Evolutionary conservation across 352 stramenopile genomes (phyloP).

Genomic region (Phytophthora capsici): DNA sequence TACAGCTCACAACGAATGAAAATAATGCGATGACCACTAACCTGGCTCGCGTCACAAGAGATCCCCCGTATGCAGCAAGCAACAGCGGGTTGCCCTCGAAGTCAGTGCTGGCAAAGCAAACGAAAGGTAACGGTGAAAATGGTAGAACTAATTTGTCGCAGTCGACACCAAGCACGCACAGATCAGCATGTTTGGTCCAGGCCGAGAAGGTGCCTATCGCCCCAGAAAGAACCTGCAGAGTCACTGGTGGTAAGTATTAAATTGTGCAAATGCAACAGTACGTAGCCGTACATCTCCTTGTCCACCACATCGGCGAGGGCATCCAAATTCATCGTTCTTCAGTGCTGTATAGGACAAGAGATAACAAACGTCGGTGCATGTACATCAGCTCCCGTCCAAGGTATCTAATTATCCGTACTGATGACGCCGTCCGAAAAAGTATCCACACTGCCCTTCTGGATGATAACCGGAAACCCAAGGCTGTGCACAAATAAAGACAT

Average conservation of each 20-base stretch:
- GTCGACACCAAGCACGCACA: constrained; percentile 38
- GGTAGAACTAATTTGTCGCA: not conserved
- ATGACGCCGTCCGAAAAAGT: constrained; percentile 77
- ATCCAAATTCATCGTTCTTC: constrained; percentile 69
- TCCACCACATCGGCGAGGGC: constrained; percentile 89
- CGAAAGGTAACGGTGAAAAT: not conserved
- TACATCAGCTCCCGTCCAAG: not conserved
- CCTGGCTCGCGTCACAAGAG: constrained; percentile 82
- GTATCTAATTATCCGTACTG: constrained; percentile 40
- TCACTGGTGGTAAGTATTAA: not conserved
- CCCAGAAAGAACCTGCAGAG: constrained; percentile 77
- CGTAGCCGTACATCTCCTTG: constrained; percentile 85
- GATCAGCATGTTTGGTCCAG: constrained; percentile 58
- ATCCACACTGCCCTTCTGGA: constrained; percentile 88
- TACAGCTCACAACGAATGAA: not conserved
- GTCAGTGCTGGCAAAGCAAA: constrained; percentile 14
- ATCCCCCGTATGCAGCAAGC: constrained; percentile 79
- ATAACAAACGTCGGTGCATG: constrained; percentile 5
- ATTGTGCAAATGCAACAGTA: not conserved
- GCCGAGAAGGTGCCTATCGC: constrained; percentile 80
- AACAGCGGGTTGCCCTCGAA: constrained; percentile 62
- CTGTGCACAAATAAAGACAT: constrained; percentile 27
- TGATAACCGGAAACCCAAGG: constrained; percentile 80
- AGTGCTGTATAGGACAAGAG: constrained; percentile 43
- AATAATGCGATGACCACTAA: constrained; percentile 16